Percentiles rank a stretch among this genome's conserved stretches.
Conservation (phyloP, 805 yeast genomes). For the Starmerella bombicola region DNA sequence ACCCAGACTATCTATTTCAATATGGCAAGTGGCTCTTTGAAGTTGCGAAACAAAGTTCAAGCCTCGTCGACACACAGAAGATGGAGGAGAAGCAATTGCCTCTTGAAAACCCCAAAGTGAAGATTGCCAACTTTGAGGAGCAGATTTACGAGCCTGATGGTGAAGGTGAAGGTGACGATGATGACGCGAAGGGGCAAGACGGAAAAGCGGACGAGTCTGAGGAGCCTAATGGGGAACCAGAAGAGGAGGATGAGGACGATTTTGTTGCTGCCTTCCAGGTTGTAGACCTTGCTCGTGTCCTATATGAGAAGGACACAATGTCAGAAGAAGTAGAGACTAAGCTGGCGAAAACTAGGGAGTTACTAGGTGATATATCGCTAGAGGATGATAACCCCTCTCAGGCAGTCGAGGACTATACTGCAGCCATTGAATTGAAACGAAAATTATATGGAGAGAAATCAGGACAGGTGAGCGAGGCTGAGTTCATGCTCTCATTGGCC, state of each 20-base stretch:
- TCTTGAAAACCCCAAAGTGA: conserved; percentile 17
- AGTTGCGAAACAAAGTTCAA: conserved; percentile 60
- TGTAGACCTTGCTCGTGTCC: conserved; percentile 60
- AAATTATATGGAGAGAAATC: conserved; percentile 42
- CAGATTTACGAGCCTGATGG: conserved; percentile 24
- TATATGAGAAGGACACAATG: conserved; percentile 38
- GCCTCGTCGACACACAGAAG: conserved; percentile 52
- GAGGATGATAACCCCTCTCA: conserved; percentile 75
- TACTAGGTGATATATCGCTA: conserved; percentile 78
- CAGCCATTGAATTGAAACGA: conserved; percentile 43
- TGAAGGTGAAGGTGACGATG: conserved; percentile 28
- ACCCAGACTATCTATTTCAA: conserved; percentile 55
- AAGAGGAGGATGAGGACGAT: conserved; percentile 40
- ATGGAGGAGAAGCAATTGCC: conserved; percentile 22
- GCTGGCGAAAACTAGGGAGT: conserved; percentile 60
- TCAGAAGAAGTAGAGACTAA: conserved; percentile 33
- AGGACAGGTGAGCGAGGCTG: conserved; percentile 59
- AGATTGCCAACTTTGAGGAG: conserved; percentile 20
- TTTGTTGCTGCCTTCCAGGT: conserved; percentile 66
- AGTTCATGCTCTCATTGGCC: conserved; percentile 69
- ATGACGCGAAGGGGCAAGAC: conserved; percentile 9
- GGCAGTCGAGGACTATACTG: conserved; percentile 55
- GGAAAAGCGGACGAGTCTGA: conserved; percentile 16
- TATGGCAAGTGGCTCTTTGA: conserved; percentile 75
- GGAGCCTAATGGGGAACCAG: conserved; percentile 7